phyloP scores from a whole-genome alignment of 2,329 filamentous ascomycete species.

The Diaporthe caulivora region DNA sequence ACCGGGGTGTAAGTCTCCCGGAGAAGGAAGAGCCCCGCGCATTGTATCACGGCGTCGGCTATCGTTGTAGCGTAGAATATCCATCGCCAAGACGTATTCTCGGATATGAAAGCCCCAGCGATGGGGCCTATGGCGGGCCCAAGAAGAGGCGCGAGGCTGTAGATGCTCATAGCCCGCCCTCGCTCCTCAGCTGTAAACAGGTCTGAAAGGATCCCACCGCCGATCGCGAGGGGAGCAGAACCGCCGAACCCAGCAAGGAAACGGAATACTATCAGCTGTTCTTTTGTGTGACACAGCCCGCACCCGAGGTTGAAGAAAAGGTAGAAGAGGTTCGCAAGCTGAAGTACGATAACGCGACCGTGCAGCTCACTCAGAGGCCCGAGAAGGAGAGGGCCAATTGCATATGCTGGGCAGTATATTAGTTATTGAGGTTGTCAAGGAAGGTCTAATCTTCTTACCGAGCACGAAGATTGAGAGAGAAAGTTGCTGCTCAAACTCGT shows the following conservation, averaged over 20 bases:
- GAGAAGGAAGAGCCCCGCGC: constrained; percentile 69
- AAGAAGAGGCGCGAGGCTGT: constrained; percentile 72
- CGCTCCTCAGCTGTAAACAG: constrained; percentile 72
- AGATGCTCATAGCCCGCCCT: constrained; percentile 72
- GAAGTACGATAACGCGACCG: constrained; percentile 66
- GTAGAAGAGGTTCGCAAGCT: constrained; percentile 66
- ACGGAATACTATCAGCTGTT: constrained; percentile 68
- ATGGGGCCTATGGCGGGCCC: constrained; percentile 76
- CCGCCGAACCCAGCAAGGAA: constrained; percentile 71
- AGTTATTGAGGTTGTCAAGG: neutral
- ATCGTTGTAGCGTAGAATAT: constrained; percentile 78
- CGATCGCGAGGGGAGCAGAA: constrained; percentile 63
- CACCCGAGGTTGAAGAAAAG: constrained; percentile 67
- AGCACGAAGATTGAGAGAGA: constrained; percentile 67
- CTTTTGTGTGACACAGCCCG: constrained; percentile 62
- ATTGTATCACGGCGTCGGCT: constrained; percentile 70
- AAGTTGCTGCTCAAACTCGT: constrained; percentile 54
- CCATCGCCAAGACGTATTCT: constrained; percentile 79
- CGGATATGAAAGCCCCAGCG: constrained; percentile 73
- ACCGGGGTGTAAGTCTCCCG: constrained; percentile 76
- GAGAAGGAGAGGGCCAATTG: constrained; percentile 60
- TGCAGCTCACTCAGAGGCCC: constrained; percentile 68
- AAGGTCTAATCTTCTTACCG: neutral
- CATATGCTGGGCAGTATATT: constrained; percentile 29
- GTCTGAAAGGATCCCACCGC: constrained; percentile 59